Conservation (phyloP, 2,329 filamentous ascomycete species). For the Juglanconis oblonga region DNA sequence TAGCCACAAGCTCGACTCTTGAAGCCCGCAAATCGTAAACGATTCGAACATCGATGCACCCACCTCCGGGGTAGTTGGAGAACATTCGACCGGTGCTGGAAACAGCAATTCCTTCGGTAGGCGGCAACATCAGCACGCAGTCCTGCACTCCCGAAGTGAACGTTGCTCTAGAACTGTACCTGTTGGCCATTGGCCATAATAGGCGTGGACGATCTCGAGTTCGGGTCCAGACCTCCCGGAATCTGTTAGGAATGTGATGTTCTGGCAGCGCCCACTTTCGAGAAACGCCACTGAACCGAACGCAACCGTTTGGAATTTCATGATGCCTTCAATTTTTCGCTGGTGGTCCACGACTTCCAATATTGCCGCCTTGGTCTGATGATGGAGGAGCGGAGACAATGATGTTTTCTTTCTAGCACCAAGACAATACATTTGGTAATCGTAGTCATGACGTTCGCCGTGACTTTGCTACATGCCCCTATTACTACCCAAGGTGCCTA, state of each 20-base stretch:
- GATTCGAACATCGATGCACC: neutral
- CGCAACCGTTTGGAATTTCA: neutral
- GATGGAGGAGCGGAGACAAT: neutral
- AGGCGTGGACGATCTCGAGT: constrained; percentile 47
- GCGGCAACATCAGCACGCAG: neutral
- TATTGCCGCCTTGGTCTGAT: no score
- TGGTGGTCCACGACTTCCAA: no score
- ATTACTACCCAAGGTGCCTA: neutral
- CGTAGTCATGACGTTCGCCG: neutral
- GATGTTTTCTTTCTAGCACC: neutral
- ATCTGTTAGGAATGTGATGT: constrained; percentile 4
- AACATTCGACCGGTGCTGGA: constrained; percentile 48
- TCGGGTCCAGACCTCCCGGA: constrained; percentile 33
- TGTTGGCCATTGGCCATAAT: constrained; percentile 47
- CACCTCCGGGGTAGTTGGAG: constrained; percentile 44
- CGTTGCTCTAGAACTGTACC: constrained; percentile 19
- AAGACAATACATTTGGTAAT: neutral
- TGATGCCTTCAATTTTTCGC: neutral
- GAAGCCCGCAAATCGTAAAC: neutral
- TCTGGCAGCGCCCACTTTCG: neutral
- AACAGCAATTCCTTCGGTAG: constrained; percentile 42
- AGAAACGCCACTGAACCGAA: neutral
- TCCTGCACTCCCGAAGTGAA: neutral
- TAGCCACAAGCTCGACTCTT: neutral
- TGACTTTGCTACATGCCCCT: neutral